Percentiles rank a stretch among this genome's conserved stretches.
These are phyloP conservation scores for Aspergillus niger DNA, from an alignment of 2,329 filamentous ascomycete species.

Conservation along the genomic window DNA sequence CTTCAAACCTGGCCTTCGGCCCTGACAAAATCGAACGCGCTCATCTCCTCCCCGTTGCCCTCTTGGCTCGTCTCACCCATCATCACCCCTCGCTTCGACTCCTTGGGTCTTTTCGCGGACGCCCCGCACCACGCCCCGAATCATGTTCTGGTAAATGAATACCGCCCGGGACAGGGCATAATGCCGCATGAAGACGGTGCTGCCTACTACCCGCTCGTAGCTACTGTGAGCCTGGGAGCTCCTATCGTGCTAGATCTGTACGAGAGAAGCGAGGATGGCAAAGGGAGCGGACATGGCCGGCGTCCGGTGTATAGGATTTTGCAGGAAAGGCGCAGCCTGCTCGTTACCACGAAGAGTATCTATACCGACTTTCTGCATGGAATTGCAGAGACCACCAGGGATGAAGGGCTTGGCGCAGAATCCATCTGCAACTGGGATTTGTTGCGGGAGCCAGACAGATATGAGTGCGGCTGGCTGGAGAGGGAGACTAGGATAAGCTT, in stretches of 20 bases:
- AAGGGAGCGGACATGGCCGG: constrained; percentile 13
- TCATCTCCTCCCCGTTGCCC: constrained; percentile 72
- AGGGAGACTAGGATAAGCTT: constrained; percentile 60
- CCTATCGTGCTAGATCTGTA: constrained; percentile 78
- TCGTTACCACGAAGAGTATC: constrained; percentile 57
- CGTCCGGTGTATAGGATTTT: constrained; percentile 61
- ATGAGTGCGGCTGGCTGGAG: constrained; percentile 46
- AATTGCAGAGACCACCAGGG: constrained; percentile 58
- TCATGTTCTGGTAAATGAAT: constrained; percentile 93
- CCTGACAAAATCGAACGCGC: constrained; percentile 70
- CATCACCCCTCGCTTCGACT: constrained; percentile 55
- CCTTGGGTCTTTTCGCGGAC: constrained; percentile 54
- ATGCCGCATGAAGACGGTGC: constrained; percentile 94
- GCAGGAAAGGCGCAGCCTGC: constrained; percentile 77
- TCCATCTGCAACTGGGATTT: constrained; percentile 61
- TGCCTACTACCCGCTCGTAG: constrained; percentile 85
- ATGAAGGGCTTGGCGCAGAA: constrained; percentile 61
- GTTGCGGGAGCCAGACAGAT: constrained; percentile 46
- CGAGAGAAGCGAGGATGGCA: constrained; percentile 52
- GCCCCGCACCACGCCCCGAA: constrained; percentile 80
- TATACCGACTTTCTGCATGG: constrained; percentile 63
- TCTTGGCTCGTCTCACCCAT: constrained; percentile 73
- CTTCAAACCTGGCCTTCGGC: constrained; percentile 89
- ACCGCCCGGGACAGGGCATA: constrained; percentile 83
- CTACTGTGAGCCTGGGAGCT: constrained; percentile 82